Evolutionary conservation across 2,329 filamentous ascomycete genomes (phyloP).

Genomic region (Venturia carpophila): DNA sequence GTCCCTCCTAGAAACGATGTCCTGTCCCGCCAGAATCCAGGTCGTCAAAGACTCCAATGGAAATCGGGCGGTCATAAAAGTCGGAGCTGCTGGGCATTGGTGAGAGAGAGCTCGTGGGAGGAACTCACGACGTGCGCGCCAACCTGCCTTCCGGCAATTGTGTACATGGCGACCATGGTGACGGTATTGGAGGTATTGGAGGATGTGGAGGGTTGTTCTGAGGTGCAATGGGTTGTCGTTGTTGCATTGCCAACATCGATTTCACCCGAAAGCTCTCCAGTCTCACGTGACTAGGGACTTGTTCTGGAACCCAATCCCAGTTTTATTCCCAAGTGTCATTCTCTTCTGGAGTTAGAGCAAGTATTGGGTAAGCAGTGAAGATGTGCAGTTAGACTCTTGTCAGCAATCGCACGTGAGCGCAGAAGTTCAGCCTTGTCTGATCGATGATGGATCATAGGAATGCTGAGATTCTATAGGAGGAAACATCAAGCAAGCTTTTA

Average conservation of each 20-base stretch:
- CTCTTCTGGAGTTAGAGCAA: too few species aligned
- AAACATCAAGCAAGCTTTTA: too few species aligned
- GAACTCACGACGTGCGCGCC: slow-evolving; percentile 46
- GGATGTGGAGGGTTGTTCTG: slow-evolving; percentile 23
- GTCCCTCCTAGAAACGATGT: not conserved
- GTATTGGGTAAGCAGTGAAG: too few species aligned
- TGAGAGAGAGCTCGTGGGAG: slow-evolving; percentile 2
- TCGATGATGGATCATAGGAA: not conserved
- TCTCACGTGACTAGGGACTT: not conserved
- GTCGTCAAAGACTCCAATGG: not conserved
- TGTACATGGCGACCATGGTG: slow-evolving; percentile 47
- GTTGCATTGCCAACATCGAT: not conserved
- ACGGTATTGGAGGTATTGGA: slow-evolving; percentile 23
- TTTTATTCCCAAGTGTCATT: too few species aligned
- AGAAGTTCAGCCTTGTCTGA: not conserved
- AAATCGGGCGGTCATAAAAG: not conserved
- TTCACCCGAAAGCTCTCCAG: not conserved
- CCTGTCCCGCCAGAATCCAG: not conserved
- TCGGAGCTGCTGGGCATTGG: not conserved
- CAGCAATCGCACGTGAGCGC: not conserved
- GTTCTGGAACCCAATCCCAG: too few species aligned
- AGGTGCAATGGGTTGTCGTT: slow-evolving; percentile 18
- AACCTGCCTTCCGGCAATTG: slow-evolving; percentile 44
- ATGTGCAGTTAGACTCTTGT: too few species aligned
- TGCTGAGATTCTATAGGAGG: not conserved